Base-by-base conservation (phyloP, 371 early-diverging fungal genomes). In the Actinomucor elegans region DNA sequence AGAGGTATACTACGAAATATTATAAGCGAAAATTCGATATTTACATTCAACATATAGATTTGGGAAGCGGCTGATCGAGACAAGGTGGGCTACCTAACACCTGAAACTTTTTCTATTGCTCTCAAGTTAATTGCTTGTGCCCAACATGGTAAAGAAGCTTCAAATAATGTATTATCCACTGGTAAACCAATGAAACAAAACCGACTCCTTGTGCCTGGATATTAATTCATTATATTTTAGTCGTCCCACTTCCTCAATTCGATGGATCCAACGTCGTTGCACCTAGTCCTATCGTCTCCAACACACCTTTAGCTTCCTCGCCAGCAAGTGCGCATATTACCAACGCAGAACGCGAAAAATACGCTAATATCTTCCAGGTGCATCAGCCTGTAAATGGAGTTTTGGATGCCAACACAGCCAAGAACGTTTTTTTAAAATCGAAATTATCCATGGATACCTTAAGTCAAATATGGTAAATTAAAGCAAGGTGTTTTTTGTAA, bases 61-160 rank as follows among this genome's bases (percentile, higher is more conserved):
- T 69, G 70, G 70, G 70, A 66, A 42, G 45, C 60, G 36, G 66
- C 66, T 28, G 70, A 69, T 11, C 49, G 63, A 45, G 46, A 66
- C 23, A 69, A 66, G 38, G 43, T 53, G 20, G 70, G 70, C 14
- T 59, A 59, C n/a, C 57, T 69, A 17, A 66, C 66, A 26, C 50
- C 50, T 36, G 63, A 66, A 38, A 62, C 59, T 4, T 69, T 69
- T 42, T 50, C 63, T 15, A 50, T 66, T 33, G 70, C 70, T 18
- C 32, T 69, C 9, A 69, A 69, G 45, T 32, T 69, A 29, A 69
- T 69, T 41, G 66, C 70, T 11, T 69, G 70, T 48, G 63, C 63
- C 18, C 97, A 96, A 60, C 81, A 80, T 50, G 91, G 90, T n/a
- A 59, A 69, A 55, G 71, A 71, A n/a, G 66, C 64, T 14, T 31